Evolutionary conservation across 805 yeast species (phyloP), one percentile per base, ranked within the genome.

Genomic region (Maudiozyma barnettii): DNA sequence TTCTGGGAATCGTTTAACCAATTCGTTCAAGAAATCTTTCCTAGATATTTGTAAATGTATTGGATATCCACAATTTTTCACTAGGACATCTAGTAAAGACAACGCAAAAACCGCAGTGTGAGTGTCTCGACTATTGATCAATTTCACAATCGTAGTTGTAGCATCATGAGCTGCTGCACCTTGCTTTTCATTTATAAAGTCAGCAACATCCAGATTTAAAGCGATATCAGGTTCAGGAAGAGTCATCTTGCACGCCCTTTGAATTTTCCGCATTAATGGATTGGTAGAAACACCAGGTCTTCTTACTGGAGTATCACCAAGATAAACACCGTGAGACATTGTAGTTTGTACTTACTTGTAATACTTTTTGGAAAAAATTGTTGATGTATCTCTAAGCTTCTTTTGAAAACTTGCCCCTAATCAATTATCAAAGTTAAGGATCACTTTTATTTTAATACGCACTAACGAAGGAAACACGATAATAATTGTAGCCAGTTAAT

Each of bases 31-130:
- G 57, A 93, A 93, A 64, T 91, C 98, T 66, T 93, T 90, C 50
- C 98, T 77, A 3, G 96, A 85, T 45, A 93, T 87, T 68, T 93
- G 99, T 43, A 93, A 73, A 55, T 93, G 99, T 68, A 93, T 79
- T 7, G 99, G 97, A 65, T 91, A 93, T 5, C 98, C 99, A 70
- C 99, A 93, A 70, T 93, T 93, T 69, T 93, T 93, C 45, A 93
- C 99, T 56, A 93, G 71, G 46, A 87, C 87, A 62, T 93, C 99
- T 51, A 93, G 61, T 36, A 87, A 68, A 1, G 89, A 77, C 53
- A 93, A 67, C 9, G 97, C 96, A 60, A 90, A 81, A 47, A 84
- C 79, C 5, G 90, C 79, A 31, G 89, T 84, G 59, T 86, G 95
- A 1, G 95, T 80, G 55, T 85, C 93, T 58, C 87, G 75, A 54